Percentiles rank a stretch among this genome's conserved stretches.
phyloP scores from a whole-genome alignment of 805 yeast genomes.

The Candida verbasci region DNA sequence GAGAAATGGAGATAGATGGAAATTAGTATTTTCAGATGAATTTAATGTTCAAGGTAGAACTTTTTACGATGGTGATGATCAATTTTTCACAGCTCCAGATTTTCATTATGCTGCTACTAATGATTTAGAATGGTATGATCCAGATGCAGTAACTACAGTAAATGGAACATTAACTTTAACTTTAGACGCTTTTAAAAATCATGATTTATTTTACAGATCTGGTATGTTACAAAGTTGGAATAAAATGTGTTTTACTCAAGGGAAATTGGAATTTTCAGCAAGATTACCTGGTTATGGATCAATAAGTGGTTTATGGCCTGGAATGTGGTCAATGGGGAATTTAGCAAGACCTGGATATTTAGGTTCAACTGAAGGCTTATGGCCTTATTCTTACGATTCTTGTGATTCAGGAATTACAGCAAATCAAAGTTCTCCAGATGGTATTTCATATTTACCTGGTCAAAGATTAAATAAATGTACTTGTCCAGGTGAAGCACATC shows the following conservation, averaged over 20 bases:
- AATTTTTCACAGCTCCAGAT: slow-evolving; percentile 84
- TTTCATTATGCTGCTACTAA: slow-evolving; percentile 80
- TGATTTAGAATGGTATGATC: slow-evolving; percentile 93
- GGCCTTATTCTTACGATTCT: slow-evolving; percentile 87
- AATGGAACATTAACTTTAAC: slow-evolving; percentile 67
- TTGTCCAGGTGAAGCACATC: slow-evolving; percentile 81
- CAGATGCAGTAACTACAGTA: slow-evolving; percentile 78
- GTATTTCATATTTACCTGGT: slow-evolving; percentile 82
- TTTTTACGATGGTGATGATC: slow-evolving; percentile 88
- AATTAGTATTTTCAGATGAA: slow-evolving; percentile 84
- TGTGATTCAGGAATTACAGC: slow-evolving; percentile 96
- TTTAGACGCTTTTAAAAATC: slow-evolving; percentile 81
- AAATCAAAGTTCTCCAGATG: slow-evolving; percentile 87
- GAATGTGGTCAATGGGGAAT: slow-evolving; percentile 92
- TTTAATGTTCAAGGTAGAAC: slow-evolving; percentile 87
- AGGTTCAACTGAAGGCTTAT: slow-evolving; percentile 85
- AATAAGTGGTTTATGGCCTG: slow-evolving; percentile 91
- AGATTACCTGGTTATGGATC: slow-evolving; percentile 76
- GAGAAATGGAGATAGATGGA: slow-evolving; percentile 63
- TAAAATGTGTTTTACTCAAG: slow-evolving; percentile 83
- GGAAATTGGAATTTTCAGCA: slow-evolving; percentile 71
- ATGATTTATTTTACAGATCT: slow-evolving; percentile 75
- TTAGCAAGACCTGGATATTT: slow-evolving; percentile 87
- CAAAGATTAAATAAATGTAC: slow-evolving; percentile 75
- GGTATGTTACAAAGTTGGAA: slow-evolving; percentile 96